phyloP scores from a whole-genome alignment of 192 early-diverging fungal genomes.

The Geranomyces michiganensis region DNA sequence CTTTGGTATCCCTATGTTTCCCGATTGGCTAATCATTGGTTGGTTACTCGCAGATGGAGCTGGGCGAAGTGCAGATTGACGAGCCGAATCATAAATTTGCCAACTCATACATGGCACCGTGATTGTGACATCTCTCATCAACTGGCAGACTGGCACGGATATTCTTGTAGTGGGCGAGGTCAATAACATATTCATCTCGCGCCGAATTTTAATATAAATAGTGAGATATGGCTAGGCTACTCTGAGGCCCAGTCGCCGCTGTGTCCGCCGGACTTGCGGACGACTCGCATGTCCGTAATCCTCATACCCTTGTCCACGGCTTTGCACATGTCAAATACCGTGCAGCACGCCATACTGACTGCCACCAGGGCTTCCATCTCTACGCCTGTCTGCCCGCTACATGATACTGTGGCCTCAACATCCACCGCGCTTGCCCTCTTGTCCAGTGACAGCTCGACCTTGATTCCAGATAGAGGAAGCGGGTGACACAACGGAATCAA shows the following conservation, averaged over 20 bases:
- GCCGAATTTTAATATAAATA: too few species aligned
- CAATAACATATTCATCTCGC: too few species aligned
- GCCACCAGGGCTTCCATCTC: conserved; percentile 56
- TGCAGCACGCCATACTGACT: conserved; percentile 76
- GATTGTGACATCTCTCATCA: conserved; percentile 2
- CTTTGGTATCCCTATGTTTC: conserved; percentile 1
- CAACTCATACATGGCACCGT: conserved; percentile 55
- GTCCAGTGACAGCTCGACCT: conserved; percentile 65
- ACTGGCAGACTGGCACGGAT: background rate
- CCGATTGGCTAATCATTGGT: conserved; percentile 1
- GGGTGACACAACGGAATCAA: conserved; percentile 92
- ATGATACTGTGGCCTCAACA: conserved; percentile 70
- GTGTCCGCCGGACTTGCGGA: conserved; percentile 85
- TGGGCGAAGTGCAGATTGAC: conserved; percentile 48
- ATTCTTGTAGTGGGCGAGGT: too few species aligned
- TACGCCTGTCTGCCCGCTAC: conserved; percentile 84
- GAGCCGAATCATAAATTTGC: conserved; percentile 50
- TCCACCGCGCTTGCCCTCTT: conserved; percentile 49
- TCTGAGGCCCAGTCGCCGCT: conserved; percentile 55
- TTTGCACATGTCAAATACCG: conserved; percentile 97
- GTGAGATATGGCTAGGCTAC: too few species aligned
- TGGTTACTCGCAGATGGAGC: conserved; percentile 46
- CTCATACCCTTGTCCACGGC: conserved; percentile 81
- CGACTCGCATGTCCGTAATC: conserved; percentile 73
- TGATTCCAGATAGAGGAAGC: conserved; percentile 67